Conservation (phyloP, 106 monocot species). For the Dendrobium catenatum region DNA sequence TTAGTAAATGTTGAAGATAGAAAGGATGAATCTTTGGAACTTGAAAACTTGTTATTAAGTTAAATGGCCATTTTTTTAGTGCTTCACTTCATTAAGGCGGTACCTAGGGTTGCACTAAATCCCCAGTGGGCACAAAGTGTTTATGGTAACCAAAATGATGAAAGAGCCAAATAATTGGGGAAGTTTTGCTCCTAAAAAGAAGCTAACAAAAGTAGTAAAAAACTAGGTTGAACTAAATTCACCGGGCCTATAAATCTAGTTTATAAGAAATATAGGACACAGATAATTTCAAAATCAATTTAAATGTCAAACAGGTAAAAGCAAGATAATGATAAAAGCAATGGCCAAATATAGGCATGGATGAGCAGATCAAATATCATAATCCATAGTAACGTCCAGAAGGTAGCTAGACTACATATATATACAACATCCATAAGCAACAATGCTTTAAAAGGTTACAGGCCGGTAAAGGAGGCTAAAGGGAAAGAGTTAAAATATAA, state of each 20-base stretch:
- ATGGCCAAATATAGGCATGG: not conserved
- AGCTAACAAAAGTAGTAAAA: not conserved
- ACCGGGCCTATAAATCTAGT: not conserved
- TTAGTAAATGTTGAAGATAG: not conserved
- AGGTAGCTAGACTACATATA: not conserved
- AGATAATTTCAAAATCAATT: not conserved
- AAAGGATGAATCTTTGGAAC: not conserved
- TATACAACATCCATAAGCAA: not conserved
- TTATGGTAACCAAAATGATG: not conserved
- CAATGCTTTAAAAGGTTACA: not conserved
- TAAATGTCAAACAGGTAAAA: not conserved
- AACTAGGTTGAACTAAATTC: not conserved
- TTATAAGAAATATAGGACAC: not conserved
- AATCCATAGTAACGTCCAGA: not conserved
- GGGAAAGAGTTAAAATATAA: not conserved
- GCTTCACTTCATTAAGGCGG: not conserved
- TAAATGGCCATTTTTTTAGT: not conserved
- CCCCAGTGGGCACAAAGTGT: not conserved
- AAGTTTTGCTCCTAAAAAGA: not conserved
- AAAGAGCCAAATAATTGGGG: constrained; percentile 1
- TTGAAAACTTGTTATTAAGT: not conserved
- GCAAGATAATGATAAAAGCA: not conserved
- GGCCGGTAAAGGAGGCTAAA: not conserved
- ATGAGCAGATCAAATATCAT: not conserved
- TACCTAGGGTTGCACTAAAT: not conserved